A percentile compares a stretch with the other conserved stretches of the same genome.
These are phyloP conservation scores for Acer yangbiense DNA, from an alignment of 345 rosid genomes.

Conservation along the genomic window DNA sequence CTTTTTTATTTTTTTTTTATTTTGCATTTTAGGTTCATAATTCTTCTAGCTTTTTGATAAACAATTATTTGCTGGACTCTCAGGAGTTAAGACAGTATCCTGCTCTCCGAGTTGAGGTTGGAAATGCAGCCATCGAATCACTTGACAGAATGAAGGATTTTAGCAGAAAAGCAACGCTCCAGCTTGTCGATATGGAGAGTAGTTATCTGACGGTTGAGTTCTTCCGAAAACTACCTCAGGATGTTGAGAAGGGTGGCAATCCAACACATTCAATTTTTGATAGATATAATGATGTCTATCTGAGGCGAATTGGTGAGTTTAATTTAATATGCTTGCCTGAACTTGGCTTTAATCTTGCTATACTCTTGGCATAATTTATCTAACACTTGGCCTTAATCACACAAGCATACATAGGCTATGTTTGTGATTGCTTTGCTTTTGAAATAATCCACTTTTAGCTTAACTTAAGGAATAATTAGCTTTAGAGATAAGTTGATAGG, in stretches of 20 bases:
- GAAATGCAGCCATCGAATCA: slow-evolving; percentile 88
- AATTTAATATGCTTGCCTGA: not conserved
- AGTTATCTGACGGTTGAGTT: slow-evolving; percentile 93
- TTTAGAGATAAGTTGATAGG: too few relatives aligned
- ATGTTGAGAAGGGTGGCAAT: slow-evolving; percentile 97
- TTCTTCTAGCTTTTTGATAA: slow-evolving; percentile 2
- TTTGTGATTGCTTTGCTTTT: too few relatives aligned
- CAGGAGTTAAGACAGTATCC: slow-evolving; percentile 99
- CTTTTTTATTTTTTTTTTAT: not conserved
- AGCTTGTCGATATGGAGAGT: slow-evolving; percentile 95
- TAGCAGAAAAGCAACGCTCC: slow-evolving; percentile 90
- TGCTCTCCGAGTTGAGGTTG: slow-evolving; percentile 86
- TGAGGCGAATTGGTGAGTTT: slow-evolving; percentile 86
- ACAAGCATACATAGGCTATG: not conserved
- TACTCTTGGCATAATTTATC: not conserved
- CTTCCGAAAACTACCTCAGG: slow-evolving; percentile 98
- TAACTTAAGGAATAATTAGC: too few relatives aligned
- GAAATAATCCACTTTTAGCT: too few relatives aligned
- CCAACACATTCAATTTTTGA: slow-evolving; percentile 95
- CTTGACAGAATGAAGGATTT: slow-evolving; percentile 89
- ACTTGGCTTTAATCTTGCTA: not conserved
- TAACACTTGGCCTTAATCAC: not conserved
- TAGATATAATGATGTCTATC: slow-evolving; percentile 88
- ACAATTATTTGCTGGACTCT: slow-evolving; percentile 23
- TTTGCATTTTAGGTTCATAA: not conserved